Conservation (phyloP, 2,329 filamentous ascomycete genomes). For the Endocalyx cinctus region DNA sequence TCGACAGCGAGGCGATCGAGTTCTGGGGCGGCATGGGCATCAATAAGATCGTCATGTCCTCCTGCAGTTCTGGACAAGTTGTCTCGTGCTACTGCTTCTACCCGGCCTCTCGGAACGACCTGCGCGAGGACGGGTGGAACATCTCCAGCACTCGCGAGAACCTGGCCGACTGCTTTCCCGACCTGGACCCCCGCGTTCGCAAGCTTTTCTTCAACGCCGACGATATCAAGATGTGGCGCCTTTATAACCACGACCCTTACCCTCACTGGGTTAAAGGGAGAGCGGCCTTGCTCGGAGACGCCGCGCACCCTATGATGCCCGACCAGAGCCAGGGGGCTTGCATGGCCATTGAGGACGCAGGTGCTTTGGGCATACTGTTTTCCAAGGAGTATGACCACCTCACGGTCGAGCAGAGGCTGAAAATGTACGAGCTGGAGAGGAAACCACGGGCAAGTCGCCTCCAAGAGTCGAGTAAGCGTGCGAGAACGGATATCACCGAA, state of each 20-base stretch:
- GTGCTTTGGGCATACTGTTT: constrained; percentile 59
- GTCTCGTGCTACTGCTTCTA: constrained; percentile 70
- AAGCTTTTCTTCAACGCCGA: constrained; percentile 54
- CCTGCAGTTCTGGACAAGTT: constrained; percentile 61
- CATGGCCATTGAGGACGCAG: constrained; percentile 65
- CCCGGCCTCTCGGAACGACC: constrained; percentile 55
- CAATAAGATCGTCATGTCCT: constrained; percentile 68
- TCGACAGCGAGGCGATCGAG: constrained; percentile 55
- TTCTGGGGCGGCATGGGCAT: constrained; percentile 67
- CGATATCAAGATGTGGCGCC: constrained; percentile 61
- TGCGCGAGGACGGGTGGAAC: constrained; percentile 24
- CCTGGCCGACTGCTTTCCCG: constrained; percentile 55
- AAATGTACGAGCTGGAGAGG: constrained; percentile 48
- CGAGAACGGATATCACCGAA: constrained; percentile 58
- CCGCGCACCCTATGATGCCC: constrained; percentile 65
- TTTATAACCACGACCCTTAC: constrained; percentile 50
- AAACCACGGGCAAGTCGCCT: constrained; percentile 52
- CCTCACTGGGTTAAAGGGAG: constrained; percentile 34
- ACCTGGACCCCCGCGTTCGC: constrained; percentile 54
- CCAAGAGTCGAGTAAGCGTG: constrained; percentile 53
- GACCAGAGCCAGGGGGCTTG: constrained; percentile 66
- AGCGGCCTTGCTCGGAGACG: constrained; percentile 60
- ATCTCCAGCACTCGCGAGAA: constrained; percentile 48
- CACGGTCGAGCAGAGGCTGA: constrained; percentile 42
- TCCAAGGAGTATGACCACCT: constrained; percentile 36